phyloP scores from a whole-genome alignment of 1,139 yeast species.

The Geotrichum cucujoidarum region DNA sequence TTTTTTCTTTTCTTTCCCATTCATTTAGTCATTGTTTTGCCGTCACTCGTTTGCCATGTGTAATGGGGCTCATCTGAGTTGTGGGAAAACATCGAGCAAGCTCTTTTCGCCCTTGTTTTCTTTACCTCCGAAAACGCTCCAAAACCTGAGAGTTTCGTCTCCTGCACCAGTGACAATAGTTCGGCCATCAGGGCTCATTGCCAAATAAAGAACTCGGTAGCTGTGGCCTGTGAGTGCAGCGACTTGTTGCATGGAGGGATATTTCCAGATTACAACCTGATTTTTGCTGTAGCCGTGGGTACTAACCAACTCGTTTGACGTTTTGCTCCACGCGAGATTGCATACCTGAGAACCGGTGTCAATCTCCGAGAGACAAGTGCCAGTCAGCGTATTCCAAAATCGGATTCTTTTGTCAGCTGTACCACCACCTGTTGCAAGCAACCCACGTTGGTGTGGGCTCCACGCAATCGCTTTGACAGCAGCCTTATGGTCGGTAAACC shows the following conservation, averaged over 20 bases:
- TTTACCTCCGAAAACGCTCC: slow-evolving; percentile 85
- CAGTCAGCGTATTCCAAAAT: slow-evolving; percentile 88
- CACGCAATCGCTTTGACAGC: slow-evolving; percentile 96
- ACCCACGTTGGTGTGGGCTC: slow-evolving; percentile 96
- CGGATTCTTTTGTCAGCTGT: slow-evolving; percentile 88
- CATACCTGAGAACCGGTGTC: slow-evolving; percentile 97
- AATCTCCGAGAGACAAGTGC: slow-evolving; percentile 64
- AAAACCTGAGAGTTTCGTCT: slow-evolving; percentile 88
- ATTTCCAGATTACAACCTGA: slow-evolving; percentile 92
- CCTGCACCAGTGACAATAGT: slow-evolving; percentile 99
- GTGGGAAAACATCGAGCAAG: slow-evolving; percentile 72
- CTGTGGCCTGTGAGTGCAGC: slow-evolving; percentile 95
- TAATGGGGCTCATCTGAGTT: slow-evolving; percentile 59
- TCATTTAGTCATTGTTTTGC: too few species aligned
- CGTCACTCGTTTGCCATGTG: too few species aligned
- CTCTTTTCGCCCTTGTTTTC: slow-evolving; percentile 43
- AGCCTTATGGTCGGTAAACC: slow-evolving; percentile 79
- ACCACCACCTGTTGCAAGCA: slow-evolving; percentile 95
- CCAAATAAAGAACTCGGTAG: slow-evolving; percentile 80
- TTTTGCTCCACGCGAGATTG: slow-evolving; percentile 87
- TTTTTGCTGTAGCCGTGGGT: slow-evolving; percentile 93
- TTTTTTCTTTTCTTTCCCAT: too few species aligned
- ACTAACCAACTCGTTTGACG: slow-evolving; percentile 85
- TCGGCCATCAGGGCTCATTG: slow-evolving; percentile 95
- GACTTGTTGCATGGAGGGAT: slow-evolving; percentile 86